phyloP scores from a whole-genome alignment of 169 alveolate genomes.

The Fabrea salina region DNA sequence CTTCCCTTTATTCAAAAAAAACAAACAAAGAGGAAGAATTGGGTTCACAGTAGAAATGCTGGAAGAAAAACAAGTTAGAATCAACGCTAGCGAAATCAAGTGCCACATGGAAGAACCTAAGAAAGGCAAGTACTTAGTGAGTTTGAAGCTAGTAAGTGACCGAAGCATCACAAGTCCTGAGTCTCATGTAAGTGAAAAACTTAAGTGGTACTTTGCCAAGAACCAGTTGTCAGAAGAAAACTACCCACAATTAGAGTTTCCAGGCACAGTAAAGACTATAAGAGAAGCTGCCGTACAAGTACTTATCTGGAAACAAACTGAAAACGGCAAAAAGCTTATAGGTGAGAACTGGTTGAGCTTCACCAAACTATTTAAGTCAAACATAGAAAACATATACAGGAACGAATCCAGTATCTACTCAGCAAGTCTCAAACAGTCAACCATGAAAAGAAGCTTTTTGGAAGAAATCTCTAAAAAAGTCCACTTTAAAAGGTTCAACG shows the following conservation, averaged over 20 bases:
- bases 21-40: not conserved
- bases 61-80: not conserved
- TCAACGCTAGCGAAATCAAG: not conserved
- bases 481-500: conserved; percentile 32
- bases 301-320: not conserved
- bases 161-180: not conserved
- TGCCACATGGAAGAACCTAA: not conserved
- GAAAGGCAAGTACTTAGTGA: not conserved
- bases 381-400: not conserved
- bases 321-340: not conserved
- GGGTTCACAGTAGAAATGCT: conserved; percentile 14
- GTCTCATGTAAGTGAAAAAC: not conserved
- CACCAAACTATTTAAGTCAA: not conserved
- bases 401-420: not conserved
- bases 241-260: not conserved
- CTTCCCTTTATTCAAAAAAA: not conserved
- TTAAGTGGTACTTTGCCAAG: not conserved
- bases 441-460: not conserved
- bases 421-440: not conserved
- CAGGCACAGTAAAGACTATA: conserved; percentile 3
- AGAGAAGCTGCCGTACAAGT: conserved; percentile 16
- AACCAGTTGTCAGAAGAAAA: not conserved
- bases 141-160: not conserved
- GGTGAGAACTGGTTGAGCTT: conserved; percentile 12
- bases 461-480: not conserved